Evolutionary conservation across 2,329 filamentous ascomycete species (phyloP), one percentile per base, ranked within the genome.

Genomic region (Aurifilum marmelostoma): DNA sequence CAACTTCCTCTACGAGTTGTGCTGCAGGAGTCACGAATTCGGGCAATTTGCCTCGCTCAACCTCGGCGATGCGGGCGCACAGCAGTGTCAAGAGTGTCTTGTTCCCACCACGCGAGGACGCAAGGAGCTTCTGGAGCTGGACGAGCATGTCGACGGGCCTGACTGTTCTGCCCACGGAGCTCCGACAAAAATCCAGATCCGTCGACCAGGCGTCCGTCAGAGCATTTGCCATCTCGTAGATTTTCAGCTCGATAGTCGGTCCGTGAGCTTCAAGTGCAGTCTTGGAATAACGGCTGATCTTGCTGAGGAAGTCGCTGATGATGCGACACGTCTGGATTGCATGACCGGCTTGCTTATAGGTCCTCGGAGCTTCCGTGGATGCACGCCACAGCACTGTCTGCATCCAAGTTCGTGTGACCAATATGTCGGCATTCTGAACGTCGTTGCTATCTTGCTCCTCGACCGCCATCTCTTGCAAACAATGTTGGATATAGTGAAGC

Each of bases 381-480:
- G 81, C 77, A 21, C 82, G 78, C 83, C 83, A 85, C 18, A 84
- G 71, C 2, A 85, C 78, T 56, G 83, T 80, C 9, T 82, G 80
- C 83, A 85, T 85, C 83, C 83, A 85, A 60, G 84, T 82, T 1
- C 81, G 76, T 0, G 83, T 85, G 3, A 84, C 82, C 68, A 79
- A 81, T n/a, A 85, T 78, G 63, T 85, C 83, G 3, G 82, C 83
- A 9, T 80, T 79, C 67, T 85, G 83, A 0, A 85, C 79, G 34
- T 84, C 82, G n/a, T 81, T 84, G n/a, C 79, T 79, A 0, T 76
- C 76, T 59, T 75, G 76, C 8, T 80, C 79, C 5, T 82, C 79
- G 0, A 77, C 73, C 0, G 80, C 75, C 0, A 77, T 79, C 52
- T 84, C 81, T 3, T 81, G 80, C 0, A 85, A 76, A 27, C 80